Conservation (phyloP, 1,139 yeast genomes). For the Nakaseomyces delphensis region DNA sequence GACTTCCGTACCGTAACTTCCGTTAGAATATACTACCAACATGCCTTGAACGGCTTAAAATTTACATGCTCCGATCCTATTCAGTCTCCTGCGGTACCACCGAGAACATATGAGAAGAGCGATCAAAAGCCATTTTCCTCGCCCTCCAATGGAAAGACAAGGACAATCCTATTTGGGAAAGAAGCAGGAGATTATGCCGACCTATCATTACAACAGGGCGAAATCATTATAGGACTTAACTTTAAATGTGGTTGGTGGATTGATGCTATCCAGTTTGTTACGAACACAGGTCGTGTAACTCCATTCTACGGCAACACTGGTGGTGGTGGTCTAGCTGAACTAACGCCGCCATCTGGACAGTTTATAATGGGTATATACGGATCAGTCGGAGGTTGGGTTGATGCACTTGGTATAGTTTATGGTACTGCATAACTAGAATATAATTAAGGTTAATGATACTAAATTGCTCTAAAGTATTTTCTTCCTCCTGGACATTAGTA, state of each 20-base stretch:
- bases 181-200: constrained; percentile 51
- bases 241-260: constrained; percentile 81
- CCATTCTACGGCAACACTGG: constrained; percentile 45
- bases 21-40: constrained; percentile 60
- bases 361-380: constrained; percentile 63
- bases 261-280: constrained; percentile 66
- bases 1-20: constrained; percentile 33
- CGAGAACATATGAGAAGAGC: constrained; percentile 37
- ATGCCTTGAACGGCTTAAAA: constrained; percentile 70
- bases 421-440: constrained; percentile 14
- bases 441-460: background rate
- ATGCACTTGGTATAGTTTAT: constrained; percentile 51
- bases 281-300: constrained; percentile 48
- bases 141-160: constrained; percentile 20
- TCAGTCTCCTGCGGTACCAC: constrained; percentile 39
- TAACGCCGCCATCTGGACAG: constrained; percentile 53
- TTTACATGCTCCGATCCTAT: constrained; percentile 16
- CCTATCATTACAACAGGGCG: constrained; percentile 47
- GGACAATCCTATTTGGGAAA: constrained; percentile 50
- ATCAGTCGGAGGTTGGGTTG: constrained; percentile 56
- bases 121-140: constrained; percentile 14
- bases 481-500: too few species aligned
- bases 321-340: constrained; percentile 60
- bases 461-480: background rate
- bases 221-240: constrained; percentile 49